These are phyloP conservation scores for Candida pseudocylindracea DNA, from an alignment of 1,139 yeast species.

Conservation along the genomic window DNA sequence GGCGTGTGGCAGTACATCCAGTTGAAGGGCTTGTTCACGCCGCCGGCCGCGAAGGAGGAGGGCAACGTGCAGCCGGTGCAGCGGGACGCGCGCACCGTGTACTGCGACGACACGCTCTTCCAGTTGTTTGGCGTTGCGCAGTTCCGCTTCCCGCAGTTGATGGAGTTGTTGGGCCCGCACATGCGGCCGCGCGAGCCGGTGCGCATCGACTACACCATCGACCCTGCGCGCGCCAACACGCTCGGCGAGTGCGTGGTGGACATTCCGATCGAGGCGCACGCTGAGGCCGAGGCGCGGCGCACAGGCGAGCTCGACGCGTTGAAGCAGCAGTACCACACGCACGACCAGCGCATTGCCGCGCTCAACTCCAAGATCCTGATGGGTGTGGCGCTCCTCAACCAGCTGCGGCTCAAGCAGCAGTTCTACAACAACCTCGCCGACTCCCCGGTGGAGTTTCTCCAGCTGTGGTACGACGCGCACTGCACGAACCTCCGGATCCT, in stretches of 20 bases:
- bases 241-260: conserved; percentile 69
- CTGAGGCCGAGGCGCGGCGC: conserved; percentile 14
- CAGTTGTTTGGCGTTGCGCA: conserved; percentile 28
- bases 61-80: conserved; percentile 25
- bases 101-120: conserved; percentile 41
- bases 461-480: conserved; percentile 54
- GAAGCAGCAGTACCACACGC: conserved; percentile 15
- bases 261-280: conserved; percentile 36
- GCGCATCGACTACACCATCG: conserved; percentile 46
- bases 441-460: conserved; percentile 57
- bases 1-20: conserved; percentile 79
- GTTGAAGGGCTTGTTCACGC: conserved; percentile 38
- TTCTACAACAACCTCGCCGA: conserved; percentile 56
- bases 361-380: conserved; percentile 38
- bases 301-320: conserved; percentile 16
- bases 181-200: conserved; percentile 65
- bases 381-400: conserved; percentile 44
- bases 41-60: conserved; percentile 8
- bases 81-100: conserved; percentile 1
- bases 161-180: conserved; percentile 37
- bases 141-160: conserved; percentile 51
- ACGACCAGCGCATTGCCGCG: conserved; percentile 28
- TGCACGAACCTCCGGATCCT: conserved; percentile 55
- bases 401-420: conserved; percentile 19
- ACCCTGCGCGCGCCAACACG: conserved; percentile 56